Evolutionary conservation across 2,329 filamentous ascomycete species (phyloP).

Genomic region (Aureobasidium sp.): DNA sequence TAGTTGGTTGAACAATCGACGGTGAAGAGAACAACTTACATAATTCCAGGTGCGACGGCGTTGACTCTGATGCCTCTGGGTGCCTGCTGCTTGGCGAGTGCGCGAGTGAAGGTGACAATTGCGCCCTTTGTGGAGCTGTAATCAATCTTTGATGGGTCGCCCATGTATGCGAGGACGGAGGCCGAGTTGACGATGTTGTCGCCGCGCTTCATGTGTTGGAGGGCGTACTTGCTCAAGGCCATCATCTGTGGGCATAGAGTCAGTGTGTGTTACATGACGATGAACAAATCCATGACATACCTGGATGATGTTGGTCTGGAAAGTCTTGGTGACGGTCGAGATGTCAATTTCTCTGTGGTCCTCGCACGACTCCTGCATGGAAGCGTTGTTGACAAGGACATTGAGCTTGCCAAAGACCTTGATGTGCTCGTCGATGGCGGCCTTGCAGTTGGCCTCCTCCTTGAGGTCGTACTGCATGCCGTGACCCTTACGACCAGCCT

Average conservation of each 20-base stretch:
- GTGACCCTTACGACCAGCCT: slow-evolving; percentile 40
- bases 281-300: no score
- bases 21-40: no score
- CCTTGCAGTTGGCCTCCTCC: slow-evolving; percentile 42
- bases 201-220: slow-evolving; percentile 47
- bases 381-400: slow-evolving; percentile 52
- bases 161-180: slow-evolving; percentile 41
- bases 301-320: slow-evolving; percentile 48
- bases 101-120: slow-evolving; percentile 47
- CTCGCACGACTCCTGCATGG: slow-evolving; percentile 46
- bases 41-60: slow-evolving; percentile 21
- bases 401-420: slow-evolving; percentile 34
- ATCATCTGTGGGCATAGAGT: slow-evolving; percentile 34
- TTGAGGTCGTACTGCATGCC: slow-evolving; percentile 43
- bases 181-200: slow-evolving; percentile 46
- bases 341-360: slow-evolving; percentile 48
- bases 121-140: slow-evolving; percentile 52
- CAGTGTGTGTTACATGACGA: no score
- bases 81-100: slow-evolving; percentile 45
- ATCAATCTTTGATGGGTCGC: slow-evolving; percentile 38
- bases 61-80: slow-evolving; percentile 51
- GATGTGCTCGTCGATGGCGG: slow-evolving; percentile 46
- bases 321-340: slow-evolving; percentile 46
- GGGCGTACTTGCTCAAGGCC: slow-evolving; percentile 49
- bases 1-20: no score